phyloP scores from a whole-genome alignment of 1,139 yeast species.

The Scheffersomyces titani region DNA sequence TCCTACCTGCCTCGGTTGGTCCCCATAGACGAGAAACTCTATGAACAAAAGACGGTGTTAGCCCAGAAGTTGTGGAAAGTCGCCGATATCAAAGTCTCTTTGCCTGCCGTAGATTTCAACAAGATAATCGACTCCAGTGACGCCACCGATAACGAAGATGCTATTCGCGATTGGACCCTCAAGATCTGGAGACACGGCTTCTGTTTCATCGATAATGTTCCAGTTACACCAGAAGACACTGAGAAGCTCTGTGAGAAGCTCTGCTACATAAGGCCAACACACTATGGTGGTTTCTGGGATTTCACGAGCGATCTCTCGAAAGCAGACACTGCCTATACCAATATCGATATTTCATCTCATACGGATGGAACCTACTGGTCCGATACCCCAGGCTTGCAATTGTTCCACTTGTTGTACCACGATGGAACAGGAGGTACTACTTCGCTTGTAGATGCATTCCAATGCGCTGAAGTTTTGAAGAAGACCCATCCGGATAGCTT shows the following conservation, averaged over 20 bases:
- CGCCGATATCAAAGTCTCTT: conserved; percentile 34
- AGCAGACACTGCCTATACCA: conserved; percentile 76
- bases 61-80: conserved; percentile 49
- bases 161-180: conserved; percentile 59
- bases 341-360: conserved; percentile 65
- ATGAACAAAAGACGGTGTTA: conserved; percentile 30
- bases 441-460: conserved; percentile 69
- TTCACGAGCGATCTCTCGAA: conserved; percentile 72
- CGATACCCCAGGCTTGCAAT: conserved; percentile 73
- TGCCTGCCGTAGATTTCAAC: conserved; percentile 56
- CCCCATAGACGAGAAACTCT: conserved; percentile 26
- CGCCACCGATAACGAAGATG: conserved; percentile 36
- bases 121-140: conserved; percentile 43
- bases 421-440: conserved; percentile 78
- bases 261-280: conserved; percentile 69
- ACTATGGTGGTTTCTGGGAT: conserved; percentile 83
- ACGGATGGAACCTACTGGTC: conserved; percentile 84
- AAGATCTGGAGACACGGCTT: conserved; percentile 66
- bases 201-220: conserved; percentile 63
- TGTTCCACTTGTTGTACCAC: conserved; percentile 66
- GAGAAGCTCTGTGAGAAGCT: conserved; percentile 59
- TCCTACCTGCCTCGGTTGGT: conserved; percentile 58
- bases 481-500: conserved; percentile 54
- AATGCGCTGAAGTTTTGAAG: conserved; percentile 56
- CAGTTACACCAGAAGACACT: conserved; percentile 63